These are phyloP conservation scores for Candida mattraensis DNA, from an alignment of 805 yeast genomes.

Conservation along the genomic window DNA sequence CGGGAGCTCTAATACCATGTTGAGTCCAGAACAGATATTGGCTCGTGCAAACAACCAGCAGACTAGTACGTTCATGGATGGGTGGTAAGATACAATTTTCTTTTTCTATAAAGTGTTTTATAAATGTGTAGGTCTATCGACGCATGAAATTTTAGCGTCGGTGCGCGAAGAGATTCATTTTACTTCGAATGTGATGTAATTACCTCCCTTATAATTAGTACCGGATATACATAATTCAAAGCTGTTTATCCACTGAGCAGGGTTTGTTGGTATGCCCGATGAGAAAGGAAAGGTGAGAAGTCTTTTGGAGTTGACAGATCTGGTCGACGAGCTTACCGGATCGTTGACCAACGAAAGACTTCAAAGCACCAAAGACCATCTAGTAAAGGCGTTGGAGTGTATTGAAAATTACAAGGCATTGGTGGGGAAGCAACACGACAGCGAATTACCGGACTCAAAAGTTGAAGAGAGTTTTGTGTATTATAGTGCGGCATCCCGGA, in stretches of 20 bases:
- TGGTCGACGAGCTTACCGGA: conserved; percentile 19
- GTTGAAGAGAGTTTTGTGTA: conserved; percentile 29
- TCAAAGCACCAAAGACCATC: conserved; percentile 17
- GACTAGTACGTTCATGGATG: conserved; percentile 18
- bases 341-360: conserved; percentile 9
- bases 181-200: conserved; percentile 1
- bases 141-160: conserved; percentile 1
- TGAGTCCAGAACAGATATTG: conserved; percentile 37
- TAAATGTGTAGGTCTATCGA: conserved; percentile 9
- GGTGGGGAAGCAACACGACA: conserved; percentile 7
- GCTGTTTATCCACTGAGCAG: no score
- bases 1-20: conserved; percentile 16
- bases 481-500: conserved; percentile 28
- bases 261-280: no score
- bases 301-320: conserved; percentile 15
- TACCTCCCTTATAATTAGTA: neutral
- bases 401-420: conserved; percentile 23
- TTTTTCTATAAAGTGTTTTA: neutral
- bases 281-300: conserved; percentile 11
- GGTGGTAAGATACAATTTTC: conserved; percentile 17
- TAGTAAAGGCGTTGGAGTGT: conserved; percentile 29
- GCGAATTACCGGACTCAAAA: conserved; percentile 5
- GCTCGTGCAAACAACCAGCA: conserved; percentile 28
- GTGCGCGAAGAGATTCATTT: conserved; percentile 3
- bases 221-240: neutral